Base-by-base conservation (phyloP, 805 yeast species). In the Candida vartiovaarae region DNA sequence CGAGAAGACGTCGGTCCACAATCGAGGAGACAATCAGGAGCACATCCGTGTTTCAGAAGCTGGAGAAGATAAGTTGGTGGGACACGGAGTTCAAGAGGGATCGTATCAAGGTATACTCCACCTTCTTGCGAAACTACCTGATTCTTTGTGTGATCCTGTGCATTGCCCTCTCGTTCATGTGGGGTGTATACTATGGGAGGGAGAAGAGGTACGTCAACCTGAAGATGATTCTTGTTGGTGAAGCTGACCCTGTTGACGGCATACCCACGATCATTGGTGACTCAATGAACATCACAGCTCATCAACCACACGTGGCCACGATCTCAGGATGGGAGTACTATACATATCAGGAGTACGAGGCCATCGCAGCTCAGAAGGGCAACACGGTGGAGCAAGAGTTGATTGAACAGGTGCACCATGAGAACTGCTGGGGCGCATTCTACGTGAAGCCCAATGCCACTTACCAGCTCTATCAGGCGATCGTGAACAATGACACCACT, bases 341-440 rank as follows among this genome's bases (percentile, higher is more conserved):
- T 3, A 32, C 25, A 33, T 44, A 35, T n/a, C 8, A 11, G 4
- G 35, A 5, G 11, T 36, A 39, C 36, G 28, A 46, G 45, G 20
- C 20, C 30, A 3, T 25, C 29, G 24, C n/a, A 25, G 7, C 50
- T 55, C 15, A 29, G 6, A 2, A 31, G n/a, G 41, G 24, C 34
- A 44, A 36, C 40, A 42, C 27, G 38, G 50, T 15, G 10, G 39
- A 54, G 8, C 24, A 47, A 54, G 30, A 52, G 1, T 37, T 42
- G 5, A 45, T 42, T 36, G 66, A 67, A 10, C 72, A 72, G 49
- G 57, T 78, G 15, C 36, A 54, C 23, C 46, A 68, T 15, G 62
- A 64, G 38, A 68, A 68, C 7, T 78, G 71, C 52, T 82, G 88
- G 87, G 74, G 70, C 6, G 74, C 78, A 1, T 63, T 79, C 33